Conservation (phyloP, 306 rosid species). For the Citrullus amarus region DNA sequence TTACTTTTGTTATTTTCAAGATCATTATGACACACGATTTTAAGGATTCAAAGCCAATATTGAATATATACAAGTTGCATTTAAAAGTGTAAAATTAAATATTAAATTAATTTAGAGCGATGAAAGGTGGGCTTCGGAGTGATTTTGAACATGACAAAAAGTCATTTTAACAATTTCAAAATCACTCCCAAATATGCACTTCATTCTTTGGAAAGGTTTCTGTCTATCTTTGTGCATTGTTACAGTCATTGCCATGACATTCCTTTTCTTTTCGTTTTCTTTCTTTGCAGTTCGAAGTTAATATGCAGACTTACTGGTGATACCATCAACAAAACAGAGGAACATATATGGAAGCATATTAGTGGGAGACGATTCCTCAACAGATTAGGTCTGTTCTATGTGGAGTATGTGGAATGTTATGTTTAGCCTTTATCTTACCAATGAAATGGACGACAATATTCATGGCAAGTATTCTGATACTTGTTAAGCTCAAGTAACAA, state of each 20-base stretch:
- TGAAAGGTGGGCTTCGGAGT: no score
- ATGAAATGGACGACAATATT: neutral
- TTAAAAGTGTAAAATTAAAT: no score
- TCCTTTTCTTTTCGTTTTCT: neutral
- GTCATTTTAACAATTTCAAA: no score
- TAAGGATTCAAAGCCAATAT: no score
- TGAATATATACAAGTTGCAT: no score
- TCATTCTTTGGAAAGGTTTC: neutral
- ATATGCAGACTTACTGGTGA: constrained; percentile 71
- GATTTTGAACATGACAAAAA: no score
- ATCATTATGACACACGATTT: no score
- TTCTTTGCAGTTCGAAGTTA: constrained; percentile 55
- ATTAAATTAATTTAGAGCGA: no score
- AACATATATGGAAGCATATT: constrained; percentile 94
- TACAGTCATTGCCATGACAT: neutral
- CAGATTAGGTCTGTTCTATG: constrained; percentile 53
- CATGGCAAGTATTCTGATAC: neutral
- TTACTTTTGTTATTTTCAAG: no score
- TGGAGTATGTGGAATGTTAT: neutral
- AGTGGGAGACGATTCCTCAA: constrained; percentile 78
- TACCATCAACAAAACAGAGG: constrained; percentile 74
- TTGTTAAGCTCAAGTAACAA: neutral
- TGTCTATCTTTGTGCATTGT: neutral
- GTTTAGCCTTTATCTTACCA: neutral
- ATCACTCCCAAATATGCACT: no score